Percentiles rank a stretch among this genome's conserved stretches.
Conservation (phyloP, 2,329 filamentous ascomycete genomes). For the Parastagonospora nodorum region DNA sequence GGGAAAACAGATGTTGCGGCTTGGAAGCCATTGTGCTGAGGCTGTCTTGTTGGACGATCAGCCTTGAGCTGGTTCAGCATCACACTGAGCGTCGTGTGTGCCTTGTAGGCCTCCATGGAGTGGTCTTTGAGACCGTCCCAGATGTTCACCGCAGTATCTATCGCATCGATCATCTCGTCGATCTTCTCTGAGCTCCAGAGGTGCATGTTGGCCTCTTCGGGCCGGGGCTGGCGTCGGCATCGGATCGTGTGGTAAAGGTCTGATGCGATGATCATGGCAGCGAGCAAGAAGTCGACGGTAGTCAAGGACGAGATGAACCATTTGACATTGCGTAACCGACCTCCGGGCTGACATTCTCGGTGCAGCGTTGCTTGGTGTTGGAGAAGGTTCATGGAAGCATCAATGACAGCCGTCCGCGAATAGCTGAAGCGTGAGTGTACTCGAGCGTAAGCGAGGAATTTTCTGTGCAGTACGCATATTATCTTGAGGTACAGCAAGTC, state of each 20-base stretch:
- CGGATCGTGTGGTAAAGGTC: conserved; percentile 75
- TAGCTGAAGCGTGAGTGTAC: conserved; percentile 82
- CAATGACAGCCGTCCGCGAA: conserved; percentile 81
- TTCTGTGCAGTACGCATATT: conserved; percentile 84
- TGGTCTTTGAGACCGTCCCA: conserved; percentile 79
- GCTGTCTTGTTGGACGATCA: conserved; percentile 43
- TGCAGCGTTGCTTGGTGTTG: conserved; percentile 77
- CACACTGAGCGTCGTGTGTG: conserved; percentile 76
- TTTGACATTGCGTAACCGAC: conserved; percentile 72
- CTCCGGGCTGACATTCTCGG: conserved; percentile 72
- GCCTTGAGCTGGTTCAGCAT: conserved; percentile 79
- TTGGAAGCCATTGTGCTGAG: conserved; percentile 36
- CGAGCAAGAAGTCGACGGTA: conserved; percentile 83
- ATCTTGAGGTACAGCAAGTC: conserved; percentile 89
- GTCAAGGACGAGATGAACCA: conserved; percentile 81
- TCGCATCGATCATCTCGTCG: conserved; percentile 74
- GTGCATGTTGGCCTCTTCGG: conserved; percentile 44
- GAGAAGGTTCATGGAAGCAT: conserved; percentile 82
- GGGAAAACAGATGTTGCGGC: conserved; percentile 36
- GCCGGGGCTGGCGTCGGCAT: conserved; percentile 46
- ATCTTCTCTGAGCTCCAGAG: conserved; percentile 57
- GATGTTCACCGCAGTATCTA: conserved; percentile 75
- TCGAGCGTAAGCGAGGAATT: conserved; percentile 75
- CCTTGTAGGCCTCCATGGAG: conserved; percentile 91
- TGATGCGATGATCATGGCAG: conserved; percentile 81